Evolutionary conservation across 345 rosid genomes (phyloP), one percentile per base, ranked within the genome.

Genomic region (Linum usitatissimum): DNA sequence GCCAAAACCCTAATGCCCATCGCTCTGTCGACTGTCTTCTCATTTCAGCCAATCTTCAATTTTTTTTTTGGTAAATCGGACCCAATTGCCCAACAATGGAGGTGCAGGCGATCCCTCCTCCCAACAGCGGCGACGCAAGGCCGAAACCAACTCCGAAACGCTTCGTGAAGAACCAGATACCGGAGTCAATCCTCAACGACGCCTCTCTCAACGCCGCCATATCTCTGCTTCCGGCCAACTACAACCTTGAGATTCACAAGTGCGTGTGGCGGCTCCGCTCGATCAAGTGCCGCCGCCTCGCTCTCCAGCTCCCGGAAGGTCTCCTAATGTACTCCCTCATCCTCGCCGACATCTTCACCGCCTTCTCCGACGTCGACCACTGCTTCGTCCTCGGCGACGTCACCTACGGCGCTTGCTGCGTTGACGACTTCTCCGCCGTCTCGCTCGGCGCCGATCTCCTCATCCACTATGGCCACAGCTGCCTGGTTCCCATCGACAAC

Each of bases 401-500:
- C 17, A 87, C 98, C 19, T 92, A 85, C 60, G 96, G 96, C 17
- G 99, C 96, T 6, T 93, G 97, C 70, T 93, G 99, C 76, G 81
- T 87, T 28, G 97, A 92, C 56, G 98, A 89, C 73, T 77, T 81
- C 72, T 78, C 97, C 0, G 93, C 98, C 39, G 18, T 69, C 54
- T 86, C 98, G 3, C 78, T 92, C 13, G 78, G 81, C 6, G 93
- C 96, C 12, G 96, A 92, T 70, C 78, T 92, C 58, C 78, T 92
- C 9, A 86, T 92, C 48, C 98, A 89, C 64, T 92, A 87, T 60
- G 98, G 98, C 18, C 98, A 89, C 59, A 87, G 96, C 51, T 92
- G 98, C 63, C 81, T 92, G 23, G 94, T 92, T 4, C 98, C 97
- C 6, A 86, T 89, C 0, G 93, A 89, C 66, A 71, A 79, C 21